Conservation (phyloP, 2,329 filamentous ascomycete species). For the Alternaria atra region DNA sequence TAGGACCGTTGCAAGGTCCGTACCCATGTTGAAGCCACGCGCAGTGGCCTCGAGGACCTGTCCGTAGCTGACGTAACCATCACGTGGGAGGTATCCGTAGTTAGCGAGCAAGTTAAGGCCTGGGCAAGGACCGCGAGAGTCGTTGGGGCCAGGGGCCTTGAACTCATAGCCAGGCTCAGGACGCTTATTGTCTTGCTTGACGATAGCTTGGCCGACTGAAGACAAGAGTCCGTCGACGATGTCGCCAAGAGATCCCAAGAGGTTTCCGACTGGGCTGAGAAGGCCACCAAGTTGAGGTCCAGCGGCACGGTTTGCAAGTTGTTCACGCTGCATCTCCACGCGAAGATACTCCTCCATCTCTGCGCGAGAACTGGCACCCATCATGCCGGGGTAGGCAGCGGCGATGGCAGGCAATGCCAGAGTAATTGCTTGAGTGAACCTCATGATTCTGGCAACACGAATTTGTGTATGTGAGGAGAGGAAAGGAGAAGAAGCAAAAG, state of each 20-base stretch:
- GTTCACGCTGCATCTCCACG: slow-evolving; percentile 19
- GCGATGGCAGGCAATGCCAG: slow-evolving; percentile 26
- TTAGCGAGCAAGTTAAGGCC: slow-evolving; percentile 64
- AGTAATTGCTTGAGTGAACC: slow-evolving; percentile 14
- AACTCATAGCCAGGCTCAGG: slow-evolving; percentile 32
- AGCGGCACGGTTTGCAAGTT: slow-evolving; percentile 13
- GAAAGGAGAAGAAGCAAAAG: background rate
- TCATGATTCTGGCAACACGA: slow-evolving; percentile 17
- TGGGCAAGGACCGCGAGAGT: slow-evolving; percentile 56
- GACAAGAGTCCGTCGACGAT: slow-evolving; percentile 26
- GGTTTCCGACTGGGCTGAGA: slow-evolving; percentile 14
- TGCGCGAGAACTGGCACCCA: slow-evolving; percentile 20
- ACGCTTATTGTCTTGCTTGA: slow-evolving; percentile 27
- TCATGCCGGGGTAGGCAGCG: slow-evolving; percentile 28
- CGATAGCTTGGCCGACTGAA: slow-evolving; percentile 27
- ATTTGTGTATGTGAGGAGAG: background rate
- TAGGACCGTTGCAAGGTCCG: slow-evolving; percentile 46
- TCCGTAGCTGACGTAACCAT: slow-evolving; percentile 46
- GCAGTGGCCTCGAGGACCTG: slow-evolving; percentile 26
- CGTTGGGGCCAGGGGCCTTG: slow-evolving; percentile 24
- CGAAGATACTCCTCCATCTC: slow-evolving; percentile 22
- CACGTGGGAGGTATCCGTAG: slow-evolving; percentile 59
- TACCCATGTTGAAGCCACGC: slow-evolving; percentile 35
- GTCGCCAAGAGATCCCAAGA: slow-evolving; percentile 18
- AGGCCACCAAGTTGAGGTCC: slow-evolving; percentile 14